Evolutionary conservation across 1,284 basidiomycete species (phyloP).

Genomic region (Ustilago xerochloae): DNA sequence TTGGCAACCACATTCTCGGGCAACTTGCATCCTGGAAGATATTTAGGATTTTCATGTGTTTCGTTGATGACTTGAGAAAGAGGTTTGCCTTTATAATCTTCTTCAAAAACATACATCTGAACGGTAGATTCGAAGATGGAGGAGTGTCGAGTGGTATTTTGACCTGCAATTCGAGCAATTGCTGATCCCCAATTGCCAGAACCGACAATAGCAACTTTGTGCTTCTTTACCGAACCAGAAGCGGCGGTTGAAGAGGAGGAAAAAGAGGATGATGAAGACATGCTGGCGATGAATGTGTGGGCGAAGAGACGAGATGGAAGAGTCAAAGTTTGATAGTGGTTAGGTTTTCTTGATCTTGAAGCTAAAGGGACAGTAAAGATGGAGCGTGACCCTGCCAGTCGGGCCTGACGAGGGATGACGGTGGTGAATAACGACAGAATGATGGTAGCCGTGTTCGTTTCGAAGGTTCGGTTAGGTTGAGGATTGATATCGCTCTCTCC

Average conservation of each 20-base stretch:
- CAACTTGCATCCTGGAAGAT: slow-evolving; percentile 72
- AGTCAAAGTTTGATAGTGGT: neutral
- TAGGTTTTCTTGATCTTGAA: no score
- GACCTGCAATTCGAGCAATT: slow-evolving; percentile 72
- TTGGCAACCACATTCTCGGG: slow-evolving; percentile 73
- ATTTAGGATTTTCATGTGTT: slow-evolving; percentile 73
- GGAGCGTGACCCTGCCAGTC: slow-evolving; percentile 33
- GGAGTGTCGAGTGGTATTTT: slow-evolving; percentile 70
- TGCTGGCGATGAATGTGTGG: no score
- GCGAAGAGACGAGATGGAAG: neutral
- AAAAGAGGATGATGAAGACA: slow-evolving; percentile 31
- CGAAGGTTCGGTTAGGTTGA: neutral
- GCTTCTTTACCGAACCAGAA: slow-evolving; percentile 65
- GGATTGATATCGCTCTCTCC: no score
- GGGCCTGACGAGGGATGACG: slow-evolving; percentile 33
- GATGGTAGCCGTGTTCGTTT: neutral
- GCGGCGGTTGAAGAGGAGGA: slow-evolving; percentile 16
- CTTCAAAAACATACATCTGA: slow-evolving; percentile 65
- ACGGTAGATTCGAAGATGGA: slow-evolving; percentile 66
- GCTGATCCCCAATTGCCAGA: slow-evolving; percentile 72
- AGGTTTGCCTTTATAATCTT: slow-evolving; percentile 70
- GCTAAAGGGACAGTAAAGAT: no score
- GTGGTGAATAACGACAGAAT: slow-evolving; percentile 32
- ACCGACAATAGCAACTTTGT: slow-evolving; percentile 74
- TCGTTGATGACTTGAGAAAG: slow-evolving; percentile 73